Conservation (phyloP, 352 stramenopile species). For the Pythium sp. region DNA sequence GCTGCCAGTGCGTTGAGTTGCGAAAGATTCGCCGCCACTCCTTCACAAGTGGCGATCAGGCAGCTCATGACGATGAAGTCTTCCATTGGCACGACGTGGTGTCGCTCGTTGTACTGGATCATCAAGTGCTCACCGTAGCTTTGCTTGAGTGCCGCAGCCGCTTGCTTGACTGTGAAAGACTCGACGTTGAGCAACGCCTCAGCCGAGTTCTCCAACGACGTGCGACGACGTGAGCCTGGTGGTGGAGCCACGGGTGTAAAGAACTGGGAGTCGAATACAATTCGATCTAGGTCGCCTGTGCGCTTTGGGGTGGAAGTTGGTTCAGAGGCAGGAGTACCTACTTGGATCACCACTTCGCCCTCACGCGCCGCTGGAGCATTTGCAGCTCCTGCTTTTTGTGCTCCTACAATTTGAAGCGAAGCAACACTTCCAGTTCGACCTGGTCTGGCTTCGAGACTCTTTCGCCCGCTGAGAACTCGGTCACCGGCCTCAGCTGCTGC, state of each 20-base stretch:
- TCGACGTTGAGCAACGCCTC: conserved; percentile 43
- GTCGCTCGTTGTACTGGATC: conserved; percentile 26
- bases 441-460: conserved; percentile 33
- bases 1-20: conserved; percentile 50
- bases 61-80: conserved; percentile 73
- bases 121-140: conserved; percentile 47
- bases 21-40: conserved; percentile 48
- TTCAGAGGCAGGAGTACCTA: background rate
- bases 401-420: background rate
- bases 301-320: background rate
- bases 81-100: conserved; percentile 43
- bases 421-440: background rate
- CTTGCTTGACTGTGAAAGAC: conserved; percentile 45
- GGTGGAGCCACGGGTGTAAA: background rate
- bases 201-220: conserved; percentile 12
- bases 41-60: conserved; percentile 49
- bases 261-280: conserved; percentile 1
- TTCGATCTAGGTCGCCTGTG: background rate
- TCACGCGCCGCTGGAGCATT: background rate
- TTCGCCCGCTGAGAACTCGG: background rate
- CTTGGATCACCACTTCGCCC: background rate
- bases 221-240: background rate
- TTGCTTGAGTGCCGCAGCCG: conserved; percentile 38
- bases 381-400: too few species aligned
- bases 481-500: background rate